phyloP scores from a whole-genome alignment of 208 protist species.

The Porcisia deanei region DNA sequence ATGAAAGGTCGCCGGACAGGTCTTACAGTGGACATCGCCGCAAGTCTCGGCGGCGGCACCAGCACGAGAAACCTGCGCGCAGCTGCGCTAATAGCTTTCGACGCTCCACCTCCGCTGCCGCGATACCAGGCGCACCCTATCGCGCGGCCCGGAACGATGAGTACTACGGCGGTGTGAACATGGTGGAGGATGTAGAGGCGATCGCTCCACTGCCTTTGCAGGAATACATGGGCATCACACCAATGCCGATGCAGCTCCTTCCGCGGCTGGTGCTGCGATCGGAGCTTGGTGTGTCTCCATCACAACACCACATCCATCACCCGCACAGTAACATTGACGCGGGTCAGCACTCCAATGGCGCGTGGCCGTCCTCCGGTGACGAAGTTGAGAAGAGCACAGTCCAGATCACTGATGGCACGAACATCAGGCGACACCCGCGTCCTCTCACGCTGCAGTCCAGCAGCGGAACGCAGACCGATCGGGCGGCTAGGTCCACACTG shows the following conservation, averaged over 20 bases:
- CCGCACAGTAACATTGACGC: slow-evolving; percentile 6
- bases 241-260: slow-evolving; percentile 15
- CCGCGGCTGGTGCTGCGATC: slow-evolving; percentile 18
- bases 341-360: not conserved
- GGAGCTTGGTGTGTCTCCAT: not conserved
- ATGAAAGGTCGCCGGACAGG: not conserved
- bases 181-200: slow-evolving; percentile 15
- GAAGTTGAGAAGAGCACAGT: not conserved
- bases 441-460: slow-evolving; percentile 4
- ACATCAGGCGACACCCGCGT: not conserved
- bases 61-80: not conserved
- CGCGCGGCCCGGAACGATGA: slow-evolving; percentile 24
- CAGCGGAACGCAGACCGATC: slow-evolving; percentile 13
- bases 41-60: not conserved
- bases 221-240: slow-evolving; percentile 26
- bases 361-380: slow-evolving; percentile 10
- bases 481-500: not conserved
- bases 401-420: not conserved
- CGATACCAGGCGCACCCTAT: slow-evolving; percentile 16
- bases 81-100: not conserved
- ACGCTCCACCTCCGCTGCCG: not conserved
- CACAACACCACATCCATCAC: not conserved
- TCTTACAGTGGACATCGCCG: not conserved
- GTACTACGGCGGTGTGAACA: slow-evolving; percentile 16
- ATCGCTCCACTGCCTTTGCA: not conserved